A percentile compares a stretch with the other conserved stretches of the same genome.
These are phyloP conservation scores for Ailanthus altissimus DNA, from an alignment of 345 rosid genomes.

Conservation along the genomic window DNA sequence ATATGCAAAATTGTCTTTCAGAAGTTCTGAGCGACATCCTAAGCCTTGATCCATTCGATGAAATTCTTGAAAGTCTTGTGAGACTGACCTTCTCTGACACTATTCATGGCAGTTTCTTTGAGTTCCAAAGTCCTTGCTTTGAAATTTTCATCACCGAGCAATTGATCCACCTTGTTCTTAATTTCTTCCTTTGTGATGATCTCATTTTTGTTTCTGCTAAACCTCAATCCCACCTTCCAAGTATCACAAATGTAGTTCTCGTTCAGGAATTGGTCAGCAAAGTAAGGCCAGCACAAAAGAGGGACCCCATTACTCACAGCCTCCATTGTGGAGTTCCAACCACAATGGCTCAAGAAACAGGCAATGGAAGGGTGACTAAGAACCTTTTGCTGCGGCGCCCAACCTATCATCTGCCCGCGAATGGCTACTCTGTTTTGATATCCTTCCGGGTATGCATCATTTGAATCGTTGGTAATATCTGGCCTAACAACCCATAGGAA, in stretches of 20 bases:
- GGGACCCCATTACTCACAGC: not conserved
- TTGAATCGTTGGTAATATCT: conserved; percentile 15
- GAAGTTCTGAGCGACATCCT: too few species aligned
- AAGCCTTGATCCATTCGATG: conserved; percentile 26
- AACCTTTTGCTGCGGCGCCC: conserved; percentile 46
- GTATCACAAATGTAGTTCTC: conserved; percentile 36
- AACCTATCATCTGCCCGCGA: conserved; percentile 25
- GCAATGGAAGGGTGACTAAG: conserved; percentile 35
- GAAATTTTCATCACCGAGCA: conserved; percentile 27
- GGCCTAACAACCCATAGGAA: conserved; percentile 15
- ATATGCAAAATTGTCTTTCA: too few species aligned
- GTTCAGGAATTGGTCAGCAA: conserved; percentile 22
- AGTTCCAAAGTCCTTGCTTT: conserved; percentile 25
- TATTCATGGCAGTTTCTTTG: conserved; percentile 24
- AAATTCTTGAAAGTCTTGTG: conserved; percentile 25
- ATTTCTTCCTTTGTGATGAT: conserved; percentile 28
- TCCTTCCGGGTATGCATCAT: conserved; percentile 1
- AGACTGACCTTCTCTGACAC: conserved; percentile 27
- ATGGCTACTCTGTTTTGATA: not conserved
- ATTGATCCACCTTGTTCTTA: conserved; percentile 34
- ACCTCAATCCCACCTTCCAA: conserved; percentile 50
- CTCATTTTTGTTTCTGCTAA: conserved; percentile 31
- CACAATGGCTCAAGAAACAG: conserved; percentile 54
- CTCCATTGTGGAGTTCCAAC: not conserved
- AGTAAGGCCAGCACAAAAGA: not conserved